phyloP scores from a whole-genome alignment of 225 moss, liverwort and hornwort genomes.

The Polytrichum commune region DNA sequence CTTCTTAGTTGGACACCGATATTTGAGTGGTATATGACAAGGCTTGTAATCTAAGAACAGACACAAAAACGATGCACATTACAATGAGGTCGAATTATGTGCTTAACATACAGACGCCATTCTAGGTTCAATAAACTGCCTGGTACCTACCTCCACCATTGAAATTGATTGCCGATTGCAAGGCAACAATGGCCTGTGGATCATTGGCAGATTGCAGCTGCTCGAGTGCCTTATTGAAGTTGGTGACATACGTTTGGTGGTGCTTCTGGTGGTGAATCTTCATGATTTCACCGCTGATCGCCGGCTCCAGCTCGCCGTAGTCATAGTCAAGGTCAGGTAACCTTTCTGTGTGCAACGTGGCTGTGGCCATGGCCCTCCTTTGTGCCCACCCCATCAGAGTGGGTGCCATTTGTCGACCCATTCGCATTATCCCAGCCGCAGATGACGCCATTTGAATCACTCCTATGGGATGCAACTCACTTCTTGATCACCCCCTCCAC shows the following conservation, averaged over 20 bases:
- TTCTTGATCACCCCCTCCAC: too few relatives aligned
- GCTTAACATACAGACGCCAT: too few relatives aligned
- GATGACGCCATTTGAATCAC: neutral
- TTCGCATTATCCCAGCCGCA: conserved; percentile 20
- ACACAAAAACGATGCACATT: too few relatives aligned
- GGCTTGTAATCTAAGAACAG: too few relatives aligned
- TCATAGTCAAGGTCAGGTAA: conserved; percentile 88
- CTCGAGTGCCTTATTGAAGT: conserved; percentile 91
- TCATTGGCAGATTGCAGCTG: conserved; percentile 54
- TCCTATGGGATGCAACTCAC: too few relatives aligned
- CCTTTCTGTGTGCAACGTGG: conserved; percentile 38
- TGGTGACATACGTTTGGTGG: conserved; percentile 92
- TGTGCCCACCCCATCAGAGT: conserved; percentile 29
- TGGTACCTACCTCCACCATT: conserved; percentile 77
- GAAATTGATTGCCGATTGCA: conserved; percentile 79
- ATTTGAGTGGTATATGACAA: too few relatives aligned
- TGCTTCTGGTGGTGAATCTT: conserved; percentile 96
- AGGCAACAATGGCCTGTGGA: conserved; percentile 48
- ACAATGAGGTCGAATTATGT: too few relatives aligned
- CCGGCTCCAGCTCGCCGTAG: conserved; percentile 84
- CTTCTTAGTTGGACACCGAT: too few relatives aligned
- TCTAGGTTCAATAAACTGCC: too few relatives aligned
- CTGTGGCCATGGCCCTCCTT: conserved; percentile 46
- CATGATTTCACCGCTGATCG: conserved; percentile 93
- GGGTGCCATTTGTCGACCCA: conserved; percentile 27